Conservation (phyloP, 805 yeast genomes). For the Metschnikowia vanudenii region DNA sequence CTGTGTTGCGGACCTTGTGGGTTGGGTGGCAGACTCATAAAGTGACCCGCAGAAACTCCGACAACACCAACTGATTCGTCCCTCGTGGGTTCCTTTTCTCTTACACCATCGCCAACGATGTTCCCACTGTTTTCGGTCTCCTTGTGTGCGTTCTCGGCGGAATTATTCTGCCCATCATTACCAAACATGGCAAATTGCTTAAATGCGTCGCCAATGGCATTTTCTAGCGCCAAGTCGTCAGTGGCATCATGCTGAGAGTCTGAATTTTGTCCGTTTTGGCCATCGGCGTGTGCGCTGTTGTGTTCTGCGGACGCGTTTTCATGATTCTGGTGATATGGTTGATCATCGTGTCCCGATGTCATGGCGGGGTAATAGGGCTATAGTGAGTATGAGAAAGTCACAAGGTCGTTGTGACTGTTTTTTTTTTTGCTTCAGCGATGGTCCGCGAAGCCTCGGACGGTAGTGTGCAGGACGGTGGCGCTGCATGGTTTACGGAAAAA, state of each 20-base stretch:
- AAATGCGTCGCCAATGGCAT: constrained; percentile 41
- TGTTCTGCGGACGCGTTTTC: constrained; percentile 2
- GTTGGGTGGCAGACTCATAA: too few relatives aligned
- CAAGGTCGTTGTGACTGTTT: constrained; percentile 24
- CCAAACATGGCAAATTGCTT: constrained; percentile 28
- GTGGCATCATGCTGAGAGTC: not conserved
- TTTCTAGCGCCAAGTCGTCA: constrained; percentile 22
- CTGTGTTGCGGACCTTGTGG: too few relatives aligned
- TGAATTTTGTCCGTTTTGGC: not conserved
- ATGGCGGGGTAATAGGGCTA: constrained; percentile 11
- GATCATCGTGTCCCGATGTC: constrained; percentile 6
- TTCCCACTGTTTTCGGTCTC: not conserved
- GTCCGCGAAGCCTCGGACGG: too few relatives aligned
- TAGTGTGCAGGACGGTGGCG: too few relatives aligned
- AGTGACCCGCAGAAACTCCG: too few relatives aligned
- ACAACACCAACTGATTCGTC: too few relatives aligned
- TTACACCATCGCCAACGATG: too few relatives aligned
- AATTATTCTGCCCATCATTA: too few relatives aligned
- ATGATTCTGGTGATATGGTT: constrained; percentile 2
- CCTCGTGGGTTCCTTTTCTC: too few relatives aligned
- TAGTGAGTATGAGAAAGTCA: constrained; percentile 14
- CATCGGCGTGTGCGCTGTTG: not conserved
- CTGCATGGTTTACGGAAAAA: too few relatives aligned
- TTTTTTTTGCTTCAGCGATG: constrained; percentile 8
- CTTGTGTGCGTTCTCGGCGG: not conserved